Conservation (phyloP, 176 grass and related monocot species). For the Eragrostis nindensis region DNA sequence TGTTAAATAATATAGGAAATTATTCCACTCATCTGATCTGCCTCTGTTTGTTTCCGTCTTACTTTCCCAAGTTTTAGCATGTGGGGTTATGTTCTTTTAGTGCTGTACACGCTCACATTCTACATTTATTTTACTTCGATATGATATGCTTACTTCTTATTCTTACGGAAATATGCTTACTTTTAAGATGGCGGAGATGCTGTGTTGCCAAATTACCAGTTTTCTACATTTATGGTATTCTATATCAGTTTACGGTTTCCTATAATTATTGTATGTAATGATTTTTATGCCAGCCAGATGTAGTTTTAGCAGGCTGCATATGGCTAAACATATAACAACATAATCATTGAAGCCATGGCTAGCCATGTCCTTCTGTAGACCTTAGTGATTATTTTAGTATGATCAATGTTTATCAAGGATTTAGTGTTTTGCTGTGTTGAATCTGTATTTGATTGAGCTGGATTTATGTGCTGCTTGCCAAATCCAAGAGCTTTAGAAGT, state of each 20-base stretch:
- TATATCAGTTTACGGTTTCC: not conserved
- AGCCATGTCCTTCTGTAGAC: too few species aligned
- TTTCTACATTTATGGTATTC: not conserved
- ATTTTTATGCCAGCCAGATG: not conserved
- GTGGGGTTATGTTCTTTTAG: not conserved
- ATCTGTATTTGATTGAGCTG: not conserved
- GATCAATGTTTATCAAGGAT: not conserved
- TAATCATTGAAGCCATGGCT: not conserved
- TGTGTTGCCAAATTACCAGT: not conserved
- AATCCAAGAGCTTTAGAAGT: not conserved
- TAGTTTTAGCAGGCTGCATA: not conserved
- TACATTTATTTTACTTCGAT: not conserved
- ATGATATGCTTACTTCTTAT: not conserved
- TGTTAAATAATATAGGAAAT: not conserved
- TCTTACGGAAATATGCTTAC: too few species aligned
- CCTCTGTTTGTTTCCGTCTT: not conserved
- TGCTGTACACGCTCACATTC: not conserved
- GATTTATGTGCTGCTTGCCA: not conserved
- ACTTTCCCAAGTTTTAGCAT: not conserved
- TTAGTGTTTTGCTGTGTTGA: not conserved
- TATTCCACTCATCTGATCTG: not conserved
- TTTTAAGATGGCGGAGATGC: not conserved
- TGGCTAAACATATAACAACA: not conserved
- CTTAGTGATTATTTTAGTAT: too few species aligned
- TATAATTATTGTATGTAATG: not conserved